Evolutionary conservation across 106 monocot genomes (phyloP).

Genomic region (Platanthera zijinensis): DNA sequence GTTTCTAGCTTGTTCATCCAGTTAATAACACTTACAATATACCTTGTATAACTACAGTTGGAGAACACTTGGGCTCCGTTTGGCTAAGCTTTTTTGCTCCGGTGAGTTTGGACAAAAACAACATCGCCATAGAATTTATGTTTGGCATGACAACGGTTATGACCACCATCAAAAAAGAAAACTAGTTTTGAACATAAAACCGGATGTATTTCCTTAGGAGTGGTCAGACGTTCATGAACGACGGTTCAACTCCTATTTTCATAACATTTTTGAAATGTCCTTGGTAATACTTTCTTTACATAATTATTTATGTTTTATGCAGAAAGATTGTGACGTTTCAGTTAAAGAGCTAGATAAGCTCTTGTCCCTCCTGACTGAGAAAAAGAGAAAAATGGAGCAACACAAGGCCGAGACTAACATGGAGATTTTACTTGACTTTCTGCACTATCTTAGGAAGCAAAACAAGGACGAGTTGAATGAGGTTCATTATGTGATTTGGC

Average conservation of each 20-base stretch:
- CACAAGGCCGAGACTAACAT: slow-evolving; percentile 96
- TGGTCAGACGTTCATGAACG: too few species aligned
- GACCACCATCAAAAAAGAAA: too few species aligned
- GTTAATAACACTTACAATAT: not conserved
- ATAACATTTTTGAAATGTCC: too few species aligned
- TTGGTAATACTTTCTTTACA: not conserved
- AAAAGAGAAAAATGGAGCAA: slow-evolving; percentile 89
- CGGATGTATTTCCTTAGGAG: too few species aligned
- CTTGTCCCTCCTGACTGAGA: slow-evolving; percentile 68
- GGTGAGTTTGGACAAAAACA: too few species aligned
- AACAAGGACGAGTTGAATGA: slow-evolving; percentile 92
- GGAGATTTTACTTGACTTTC: slow-evolving; percentile 90
- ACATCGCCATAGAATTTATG: too few species aligned
- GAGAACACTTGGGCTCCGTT: too few species aligned
- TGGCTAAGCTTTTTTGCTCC: too few species aligned
- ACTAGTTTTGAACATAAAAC: too few species aligned
- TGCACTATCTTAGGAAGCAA: slow-evolving; percentile 89
- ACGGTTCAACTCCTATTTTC: too few species aligned
- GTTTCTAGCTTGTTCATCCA: not conserved
- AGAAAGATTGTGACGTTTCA: slow-evolving; percentile 84
- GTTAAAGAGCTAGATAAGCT: slow-evolving; percentile 80
- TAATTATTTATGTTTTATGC: slow-evolving; percentile 15
- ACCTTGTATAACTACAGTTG: not conserved
- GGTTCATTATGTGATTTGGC: slow-evolving; percentile 25
- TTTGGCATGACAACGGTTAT: too few species aligned